phyloP scores from a whole-genome alignment of 352 stramenopile species.

The Pythium brassicae region DNA sequence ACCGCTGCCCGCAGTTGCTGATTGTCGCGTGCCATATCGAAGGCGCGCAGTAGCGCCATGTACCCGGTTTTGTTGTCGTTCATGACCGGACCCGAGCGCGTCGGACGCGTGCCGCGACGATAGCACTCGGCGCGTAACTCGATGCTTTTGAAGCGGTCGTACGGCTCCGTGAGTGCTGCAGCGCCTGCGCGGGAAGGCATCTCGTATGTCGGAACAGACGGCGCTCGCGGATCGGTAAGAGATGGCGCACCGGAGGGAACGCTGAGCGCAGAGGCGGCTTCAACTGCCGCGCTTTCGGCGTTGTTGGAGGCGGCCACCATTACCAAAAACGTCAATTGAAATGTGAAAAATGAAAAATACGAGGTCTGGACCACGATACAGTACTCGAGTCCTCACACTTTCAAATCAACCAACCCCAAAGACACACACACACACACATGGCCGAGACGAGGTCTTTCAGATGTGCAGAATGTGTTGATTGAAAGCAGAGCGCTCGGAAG shows the following conservation, averaged over 20 bases:
- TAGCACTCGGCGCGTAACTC: slow-evolving; percentile 24
- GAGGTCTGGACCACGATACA: no score
- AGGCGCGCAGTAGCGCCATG: slow-evolving; percentile 13
- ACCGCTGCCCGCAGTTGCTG: neutral
- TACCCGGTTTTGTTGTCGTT: slow-evolving; percentile 24
- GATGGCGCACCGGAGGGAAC: no score
- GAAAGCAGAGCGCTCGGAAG: neutral
- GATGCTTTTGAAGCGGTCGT: slow-evolving; percentile 16
- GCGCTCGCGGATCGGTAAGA: neutral
- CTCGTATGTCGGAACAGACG: neutral
- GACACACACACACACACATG: no score
- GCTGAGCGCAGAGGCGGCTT: no score
- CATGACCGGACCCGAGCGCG: slow-evolving; percentile 3
- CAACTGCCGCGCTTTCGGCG: no score
- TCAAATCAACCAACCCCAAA: no score
- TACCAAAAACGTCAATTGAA: no score
- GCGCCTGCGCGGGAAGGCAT: neutral
- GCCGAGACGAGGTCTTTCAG: no score
- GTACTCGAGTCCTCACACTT: no score
- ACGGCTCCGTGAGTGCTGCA: slow-evolving; percentile 13
- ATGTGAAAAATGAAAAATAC: no score
- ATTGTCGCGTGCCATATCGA: slow-evolving; percentile 2
- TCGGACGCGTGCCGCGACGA: slow-evolving; percentile 14
- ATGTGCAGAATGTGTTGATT: neutral
- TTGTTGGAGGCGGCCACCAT: no score